Conservation (phyloP, 2,329 filamentous ascomycete species). For the Gaeumannomyces sp. region DNA sequence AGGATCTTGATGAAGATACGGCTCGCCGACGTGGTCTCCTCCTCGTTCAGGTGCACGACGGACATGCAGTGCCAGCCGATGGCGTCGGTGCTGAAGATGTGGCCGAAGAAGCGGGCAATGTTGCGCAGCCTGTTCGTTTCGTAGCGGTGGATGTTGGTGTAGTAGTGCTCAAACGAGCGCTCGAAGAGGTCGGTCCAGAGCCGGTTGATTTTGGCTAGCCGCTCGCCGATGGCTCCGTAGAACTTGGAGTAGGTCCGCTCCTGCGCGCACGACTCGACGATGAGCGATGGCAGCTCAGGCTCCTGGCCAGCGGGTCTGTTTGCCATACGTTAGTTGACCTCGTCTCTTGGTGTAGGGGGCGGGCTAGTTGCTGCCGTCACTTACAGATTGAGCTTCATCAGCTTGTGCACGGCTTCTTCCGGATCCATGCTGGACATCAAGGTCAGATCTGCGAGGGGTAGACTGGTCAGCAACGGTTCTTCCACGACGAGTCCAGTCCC, state of each 20-base stretch:
- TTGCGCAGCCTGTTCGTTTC: constrained; percentile 94
- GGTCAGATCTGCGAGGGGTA: constrained; percentile 76
- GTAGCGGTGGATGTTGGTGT: constrained; percentile 94
- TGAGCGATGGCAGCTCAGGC: constrained; percentile 88
- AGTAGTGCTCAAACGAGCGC: constrained; percentile 83
- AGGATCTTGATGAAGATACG: constrained; percentile 98
- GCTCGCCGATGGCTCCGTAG: constrained; percentile 87
- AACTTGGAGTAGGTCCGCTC: constrained; percentile 98
- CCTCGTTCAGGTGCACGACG: constrained; percentile 84
- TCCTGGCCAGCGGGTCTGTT: constrained; percentile 68
- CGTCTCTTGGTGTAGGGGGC: not conserved
- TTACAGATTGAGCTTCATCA: constrained; percentile 80
- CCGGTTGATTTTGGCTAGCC: constrained; percentile 92
- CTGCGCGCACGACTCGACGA: constrained; percentile 94
- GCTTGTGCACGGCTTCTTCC: constrained; percentile 94
- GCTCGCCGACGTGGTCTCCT: constrained; percentile 92
- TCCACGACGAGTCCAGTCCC: no score
- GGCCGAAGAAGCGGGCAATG: constrained; percentile 90
- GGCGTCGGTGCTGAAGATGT: constrained; percentile 80
- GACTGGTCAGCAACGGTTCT: not conserved
- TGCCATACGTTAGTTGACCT: not conserved
- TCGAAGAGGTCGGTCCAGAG: constrained; percentile 94
- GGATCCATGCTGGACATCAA: constrained; percentile 96
- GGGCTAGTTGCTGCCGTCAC: not conserved
- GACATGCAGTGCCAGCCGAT: constrained; percentile 89